These are phyloP conservation scores for Fusarium virguliforme DNA, from an alignment of 2,329 filamentous ascomycete species.

Conservation along the genomic window DNA sequence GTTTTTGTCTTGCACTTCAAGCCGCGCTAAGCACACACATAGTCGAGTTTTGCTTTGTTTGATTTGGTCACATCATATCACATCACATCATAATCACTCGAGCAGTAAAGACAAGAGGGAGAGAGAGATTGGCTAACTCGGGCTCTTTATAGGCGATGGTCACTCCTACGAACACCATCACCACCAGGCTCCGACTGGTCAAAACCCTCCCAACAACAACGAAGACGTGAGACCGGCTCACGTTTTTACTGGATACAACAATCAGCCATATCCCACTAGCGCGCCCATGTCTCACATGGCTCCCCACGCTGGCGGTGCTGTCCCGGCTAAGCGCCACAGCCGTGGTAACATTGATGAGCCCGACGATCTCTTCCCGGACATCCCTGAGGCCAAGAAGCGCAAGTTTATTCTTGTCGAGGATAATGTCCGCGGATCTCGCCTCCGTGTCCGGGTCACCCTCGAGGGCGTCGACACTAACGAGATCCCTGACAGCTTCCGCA, in stretches of 20 bases:
- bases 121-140: slow-evolving; percentile 51
- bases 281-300: slow-evolving; percentile 77
- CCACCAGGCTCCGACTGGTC: slow-evolving; percentile 72
- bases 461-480: slow-evolving; percentile 95
- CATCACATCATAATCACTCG: slow-evolving; percentile 36
- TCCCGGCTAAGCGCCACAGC: slow-evolving; percentile 57
- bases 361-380: slow-evolving; percentile 85
- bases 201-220: slow-evolving; percentile 64
- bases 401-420: slow-evolving; percentile 98
- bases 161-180: slow-evolving; percentile 78
- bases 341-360: slow-evolving; percentile 71
- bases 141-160: slow-evolving; percentile 69
- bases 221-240: slow-evolving; percentile 80
- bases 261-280: slow-evolving; percentile 71
- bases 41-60: slow-evolving; percentile 38
- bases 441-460: slow-evolving; percentile 93
- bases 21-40: slow-evolving; percentile 25
- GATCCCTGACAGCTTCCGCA: slow-evolving; percentile 95
- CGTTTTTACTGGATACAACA: slow-evolving; percentile 79
- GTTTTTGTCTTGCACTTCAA: slow-evolving; percentile 40
- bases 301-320: slow-evolving; percentile 57
- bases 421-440: slow-evolving; percentile 82
- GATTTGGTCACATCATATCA: slow-evolving; percentile 10
- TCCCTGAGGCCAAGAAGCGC: slow-evolving; percentile 91
- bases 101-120: slow-evolving; percentile 17